Percentiles rank a stretch among this genome's conserved stretches.
These are phyloP conservation scores for Oldenlandia corymbosa DNA, from an alignment of 257 asterid species.

Conservation along the genomic window DNA sequence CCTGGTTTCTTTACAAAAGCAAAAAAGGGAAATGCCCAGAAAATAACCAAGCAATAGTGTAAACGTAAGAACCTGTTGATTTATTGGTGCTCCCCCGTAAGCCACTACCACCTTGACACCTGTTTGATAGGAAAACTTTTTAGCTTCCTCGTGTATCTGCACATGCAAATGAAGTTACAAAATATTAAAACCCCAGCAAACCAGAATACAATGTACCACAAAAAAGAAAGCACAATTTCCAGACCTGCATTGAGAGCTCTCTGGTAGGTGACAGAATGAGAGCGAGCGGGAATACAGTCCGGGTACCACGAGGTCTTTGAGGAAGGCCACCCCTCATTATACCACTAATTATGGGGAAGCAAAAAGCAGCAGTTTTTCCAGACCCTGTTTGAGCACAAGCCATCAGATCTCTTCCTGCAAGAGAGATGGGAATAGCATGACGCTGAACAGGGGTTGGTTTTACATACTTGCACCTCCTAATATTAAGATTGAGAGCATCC, in stretches of 20 bases:
- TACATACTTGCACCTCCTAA: slow-evolving; percentile 78
- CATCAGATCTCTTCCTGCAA: slow-evolving; percentile 80
- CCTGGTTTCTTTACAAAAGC: too few relatives aligned
- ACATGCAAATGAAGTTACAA: slow-evolving; percentile 10
- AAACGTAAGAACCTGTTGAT: slow-evolving; percentile 50
- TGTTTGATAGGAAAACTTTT: slow-evolving; percentile 73
- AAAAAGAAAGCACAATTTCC: slow-evolving; percentile 2
- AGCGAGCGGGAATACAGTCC: slow-evolving; percentile 75
- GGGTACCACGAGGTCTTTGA: slow-evolving; percentile 62
- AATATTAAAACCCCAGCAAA: slow-evolving; percentile 8
- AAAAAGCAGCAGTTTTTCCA: slow-evolving; percentile 88
- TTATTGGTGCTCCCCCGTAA: slow-evolving; percentile 83
- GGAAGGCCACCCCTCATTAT: slow-evolving; percentile 51
- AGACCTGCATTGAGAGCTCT: slow-evolving; percentile 84
- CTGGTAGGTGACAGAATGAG: slow-evolving; percentile 83
- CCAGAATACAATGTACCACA: not conserved
- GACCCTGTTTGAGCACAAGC: slow-evolving; percentile 96
- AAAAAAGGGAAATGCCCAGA: too few relatives aligned
- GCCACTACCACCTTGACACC: slow-evolving; percentile 83
- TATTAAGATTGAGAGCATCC: slow-evolving; percentile 64
- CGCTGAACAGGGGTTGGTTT: slow-evolving; percentile 91
- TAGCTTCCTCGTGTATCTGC: slow-evolving; percentile 87
- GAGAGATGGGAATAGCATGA: slow-evolving; percentile 69
- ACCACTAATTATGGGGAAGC: slow-evolving; percentile 86
- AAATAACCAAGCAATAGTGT: not conserved